Conservation (phyloP, 2,329 filamentous ascomycete genomes). For the Microcera coccophila region DNA sequence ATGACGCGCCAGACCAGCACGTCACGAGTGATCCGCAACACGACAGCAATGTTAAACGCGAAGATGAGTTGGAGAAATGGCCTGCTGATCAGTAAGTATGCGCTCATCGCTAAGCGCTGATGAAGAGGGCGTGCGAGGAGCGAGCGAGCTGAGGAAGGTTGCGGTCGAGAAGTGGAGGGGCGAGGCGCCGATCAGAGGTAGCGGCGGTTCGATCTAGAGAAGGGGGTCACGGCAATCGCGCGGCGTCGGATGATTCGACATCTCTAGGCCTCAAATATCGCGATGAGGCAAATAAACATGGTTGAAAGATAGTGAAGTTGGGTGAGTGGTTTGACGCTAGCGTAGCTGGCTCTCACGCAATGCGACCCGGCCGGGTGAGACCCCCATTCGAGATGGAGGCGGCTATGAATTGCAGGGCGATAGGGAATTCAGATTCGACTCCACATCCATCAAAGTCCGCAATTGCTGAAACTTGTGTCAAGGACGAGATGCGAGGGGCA, state of each 20-base stretch:
- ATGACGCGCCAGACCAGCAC: conserved; percentile 33
- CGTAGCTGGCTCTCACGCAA: no score
- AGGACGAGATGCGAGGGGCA: no score
- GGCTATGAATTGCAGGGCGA: no score
- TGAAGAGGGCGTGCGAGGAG: conserved; percentile 17
- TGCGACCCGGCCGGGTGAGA: no score
- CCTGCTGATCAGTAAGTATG: conserved; percentile 17
- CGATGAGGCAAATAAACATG: no score
- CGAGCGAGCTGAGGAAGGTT: conserved; percentile 29
- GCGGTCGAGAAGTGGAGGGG: conserved; percentile 28
- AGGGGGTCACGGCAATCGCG: conserved; percentile 31
- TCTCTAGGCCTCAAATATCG: no score
- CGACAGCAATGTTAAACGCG: conserved; percentile 35
- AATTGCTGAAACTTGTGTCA: no score
- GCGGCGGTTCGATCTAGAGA: conserved; percentile 34
- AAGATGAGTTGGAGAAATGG: conserved; percentile 29
- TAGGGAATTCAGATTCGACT: no score
- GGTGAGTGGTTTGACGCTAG: no score
- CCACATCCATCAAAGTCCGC: no score
- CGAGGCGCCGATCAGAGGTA: conserved; percentile 29
- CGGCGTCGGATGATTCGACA: conserved; percentile 23
- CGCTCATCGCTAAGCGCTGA: conserved; percentile 10
- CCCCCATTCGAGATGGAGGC: no score
- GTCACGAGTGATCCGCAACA: conserved; percentile 33
- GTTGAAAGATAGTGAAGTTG: no score